Percentiles rank a stretch among this genome's conserved stretches.
Evolutionary conservation across 2,329 filamentous ascomycete species (phyloP).

Genomic region (Chaetomium olivaceum): DNA sequence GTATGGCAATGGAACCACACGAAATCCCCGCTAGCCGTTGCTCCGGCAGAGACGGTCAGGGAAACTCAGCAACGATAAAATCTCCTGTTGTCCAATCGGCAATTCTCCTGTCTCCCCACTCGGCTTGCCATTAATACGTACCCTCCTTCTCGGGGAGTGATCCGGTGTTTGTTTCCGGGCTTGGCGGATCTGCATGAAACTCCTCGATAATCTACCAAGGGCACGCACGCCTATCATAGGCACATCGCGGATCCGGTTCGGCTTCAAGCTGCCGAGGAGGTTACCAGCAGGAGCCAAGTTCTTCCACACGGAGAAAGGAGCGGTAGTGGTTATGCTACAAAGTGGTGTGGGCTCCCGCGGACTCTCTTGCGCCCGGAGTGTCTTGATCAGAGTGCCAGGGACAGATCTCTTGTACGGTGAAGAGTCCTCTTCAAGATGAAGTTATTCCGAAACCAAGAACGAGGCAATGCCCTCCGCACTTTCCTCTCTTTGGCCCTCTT

Average conservation of each 20-base stretch:
- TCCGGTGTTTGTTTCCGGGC: constrained; percentile 9
- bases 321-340: background rate
- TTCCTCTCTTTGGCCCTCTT: constrained; percentile 8
- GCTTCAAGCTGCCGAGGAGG: background rate
- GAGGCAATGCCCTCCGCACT: background rate
- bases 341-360: background rate
- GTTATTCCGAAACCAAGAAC: constrained; percentile 3
- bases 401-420: background rate
- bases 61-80: background rate
- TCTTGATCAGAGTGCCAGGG: background rate
- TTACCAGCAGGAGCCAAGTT: background rate
- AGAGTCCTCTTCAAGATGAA: constrained; percentile 6
- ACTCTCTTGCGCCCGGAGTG: too few species aligned
- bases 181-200: constrained; percentile 9
- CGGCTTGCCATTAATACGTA: background rate
- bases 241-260: background rate
- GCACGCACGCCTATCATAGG: background rate
- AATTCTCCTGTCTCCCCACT: constrained; percentile 2
- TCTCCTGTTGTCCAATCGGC: constrained; percentile 8
- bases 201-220: background rate
- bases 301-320: background rate
- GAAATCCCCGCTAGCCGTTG: background rate
- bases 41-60: background rate
- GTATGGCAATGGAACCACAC: background rate
- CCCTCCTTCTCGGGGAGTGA: background rate